These are phyloP conservation scores for Pseudogymnoascus sp. DNA, from an alignment of 2,329 filamentous ascomycete genomes.

Conservation along the genomic window DNA sequence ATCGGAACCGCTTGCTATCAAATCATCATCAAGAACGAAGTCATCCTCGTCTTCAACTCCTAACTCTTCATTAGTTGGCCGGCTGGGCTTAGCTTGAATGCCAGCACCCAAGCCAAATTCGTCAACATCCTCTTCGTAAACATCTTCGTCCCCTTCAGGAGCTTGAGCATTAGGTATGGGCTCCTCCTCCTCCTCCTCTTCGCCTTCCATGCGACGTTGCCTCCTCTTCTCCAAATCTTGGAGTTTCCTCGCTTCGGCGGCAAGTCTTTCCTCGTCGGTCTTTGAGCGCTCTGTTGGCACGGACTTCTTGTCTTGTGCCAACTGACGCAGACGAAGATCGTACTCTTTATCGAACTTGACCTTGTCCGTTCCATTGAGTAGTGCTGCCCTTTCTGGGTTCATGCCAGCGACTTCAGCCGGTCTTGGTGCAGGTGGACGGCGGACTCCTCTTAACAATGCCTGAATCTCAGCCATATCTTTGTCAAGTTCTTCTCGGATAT, in stretches of 20 bases:
- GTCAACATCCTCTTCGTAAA: conserved; percentile 31
- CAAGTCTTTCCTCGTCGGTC: conserved; percentile 77
- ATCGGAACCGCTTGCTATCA: conserved; percentile 67
- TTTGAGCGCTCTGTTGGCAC: conserved; percentile 82
- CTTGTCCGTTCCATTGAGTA: conserved; percentile 54
- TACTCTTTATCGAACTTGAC: conserved; percentile 76
- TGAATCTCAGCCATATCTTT: conserved; percentile 73
- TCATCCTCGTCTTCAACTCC: conserved; percentile 91
- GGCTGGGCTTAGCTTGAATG: conserved; percentile 38
- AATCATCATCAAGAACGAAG: conserved; percentile 81
- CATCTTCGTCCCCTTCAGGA: conserved; percentile 33
- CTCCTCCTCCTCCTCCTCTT: conserved; percentile 54
- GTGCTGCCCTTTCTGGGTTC: conserved; percentile 55
- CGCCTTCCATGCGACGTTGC: conserved; percentile 78
- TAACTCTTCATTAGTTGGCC: conserved; percentile 42
- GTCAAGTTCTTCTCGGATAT: conserved; percentile 75
- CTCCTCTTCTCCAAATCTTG: conserved; percentile 78
- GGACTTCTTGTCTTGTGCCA: conserved; percentile 77
- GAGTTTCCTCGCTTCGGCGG: conserved; percentile 68
- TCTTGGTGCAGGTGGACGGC: conserved; percentile 36
- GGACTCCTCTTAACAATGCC: conserved; percentile 55
- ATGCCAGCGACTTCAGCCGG: conserved; percentile 37
- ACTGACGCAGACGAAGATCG: conserved; percentile 71
- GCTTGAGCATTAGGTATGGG: conserved; percentile 25
- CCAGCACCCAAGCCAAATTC: conserved; percentile 54